Evolutionary conservation across 768 basidiomycete species (phyloP).

Genomic region (Rossbeevera mucosa): DNA sequence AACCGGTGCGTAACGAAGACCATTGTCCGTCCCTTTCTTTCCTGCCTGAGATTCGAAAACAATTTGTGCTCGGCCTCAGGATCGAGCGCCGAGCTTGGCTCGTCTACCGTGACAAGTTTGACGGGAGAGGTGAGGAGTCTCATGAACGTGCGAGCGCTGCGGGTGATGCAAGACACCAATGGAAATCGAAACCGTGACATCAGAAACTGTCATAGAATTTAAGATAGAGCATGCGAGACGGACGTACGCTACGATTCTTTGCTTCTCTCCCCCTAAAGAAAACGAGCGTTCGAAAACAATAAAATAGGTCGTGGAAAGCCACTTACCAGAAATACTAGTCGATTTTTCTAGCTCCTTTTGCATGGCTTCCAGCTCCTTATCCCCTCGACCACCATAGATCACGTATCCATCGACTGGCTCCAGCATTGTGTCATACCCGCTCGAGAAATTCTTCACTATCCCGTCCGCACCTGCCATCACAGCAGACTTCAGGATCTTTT

Average conservation of each 20-base stretch:
- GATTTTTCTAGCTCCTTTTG: conserved; percentile 19
- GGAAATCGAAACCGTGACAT: too few species aligned
- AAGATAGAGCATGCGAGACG: too few species aligned
- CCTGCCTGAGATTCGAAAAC: conserved; percentile 24
- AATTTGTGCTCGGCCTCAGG: conserved; percentile 33
- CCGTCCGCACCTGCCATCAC: conserved; percentile 38
- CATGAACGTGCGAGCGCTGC: conserved; percentile 41
- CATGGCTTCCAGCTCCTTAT: conserved; percentile 11
- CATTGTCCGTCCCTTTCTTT: conserved; percentile 34
- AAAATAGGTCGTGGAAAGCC: background rate
- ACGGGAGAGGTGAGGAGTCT: conserved; percentile 30
- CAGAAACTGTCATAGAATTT: too few species aligned
- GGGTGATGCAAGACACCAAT: too few species aligned
- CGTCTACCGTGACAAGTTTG: conserved; percentile 33
- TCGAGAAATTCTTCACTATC: conserved; percentile 35
- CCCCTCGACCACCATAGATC: conserved; percentile 21
- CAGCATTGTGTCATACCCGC: conserved; percentile 38
- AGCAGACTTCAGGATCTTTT: conserved; percentile 18
- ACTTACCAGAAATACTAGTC: conserved; percentile 23
- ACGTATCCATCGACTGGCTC: conserved; percentile 30
- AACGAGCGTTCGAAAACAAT: background rate
- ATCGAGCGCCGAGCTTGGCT: conserved; percentile 38
- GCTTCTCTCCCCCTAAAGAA: conserved; percentile 27
- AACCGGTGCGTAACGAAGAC: conserved; percentile 40
- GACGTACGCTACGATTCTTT: conserved; percentile 30